Evolutionary conservation across 1,284 basidiomycete genomes (phyloP).

Genomic region (Hymenochaete sp.): DNA sequence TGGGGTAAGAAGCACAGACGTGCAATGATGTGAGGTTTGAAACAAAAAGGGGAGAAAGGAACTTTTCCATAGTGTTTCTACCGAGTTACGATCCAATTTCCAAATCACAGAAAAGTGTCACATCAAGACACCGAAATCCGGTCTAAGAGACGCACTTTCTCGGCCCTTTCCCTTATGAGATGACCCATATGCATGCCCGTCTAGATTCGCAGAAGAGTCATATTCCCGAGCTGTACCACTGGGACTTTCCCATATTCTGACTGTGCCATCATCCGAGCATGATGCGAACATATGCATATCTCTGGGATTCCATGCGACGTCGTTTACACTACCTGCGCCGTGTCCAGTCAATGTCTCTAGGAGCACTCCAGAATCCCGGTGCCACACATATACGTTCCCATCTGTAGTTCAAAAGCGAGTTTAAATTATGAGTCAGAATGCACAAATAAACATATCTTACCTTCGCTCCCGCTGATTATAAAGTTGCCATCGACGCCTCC

Average conservation of each 20-base stretch:
- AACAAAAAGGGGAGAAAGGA: no score
- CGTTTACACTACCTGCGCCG: constrained; percentile 82
- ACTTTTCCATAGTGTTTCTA: no score
- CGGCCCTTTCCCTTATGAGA: constrained; percentile 62
- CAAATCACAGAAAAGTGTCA: background rate
- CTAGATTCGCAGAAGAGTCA: no score
- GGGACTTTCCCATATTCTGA: constrained; percentile 77
- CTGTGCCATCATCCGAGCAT: constrained; percentile 80
- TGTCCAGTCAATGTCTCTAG: constrained; percentile 84
- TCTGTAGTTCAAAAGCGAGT: constrained; percentile 36
- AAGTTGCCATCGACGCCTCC: constrained; percentile 89
- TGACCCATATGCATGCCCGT: no score
- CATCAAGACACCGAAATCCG: constrained; percentile 18
- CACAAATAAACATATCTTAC: constrained; percentile 34
- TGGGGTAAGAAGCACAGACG: constrained; percentile 6
- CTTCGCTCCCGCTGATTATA: constrained; percentile 91
- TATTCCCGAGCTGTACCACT: no score
- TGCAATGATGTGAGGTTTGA: no score
- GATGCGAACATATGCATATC: constrained; percentile 87
- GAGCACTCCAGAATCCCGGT: constrained; percentile 74
- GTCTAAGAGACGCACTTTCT: constrained; percentile 33
- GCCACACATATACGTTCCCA: constrained; percentile 91
- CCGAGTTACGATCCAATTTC: no score
- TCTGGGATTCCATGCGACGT: constrained; percentile 91
- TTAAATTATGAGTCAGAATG: constrained; percentile 12